Base-by-base conservation (phyloP, 73 alveolate species). In the Paramecium caudatum region DNA sequence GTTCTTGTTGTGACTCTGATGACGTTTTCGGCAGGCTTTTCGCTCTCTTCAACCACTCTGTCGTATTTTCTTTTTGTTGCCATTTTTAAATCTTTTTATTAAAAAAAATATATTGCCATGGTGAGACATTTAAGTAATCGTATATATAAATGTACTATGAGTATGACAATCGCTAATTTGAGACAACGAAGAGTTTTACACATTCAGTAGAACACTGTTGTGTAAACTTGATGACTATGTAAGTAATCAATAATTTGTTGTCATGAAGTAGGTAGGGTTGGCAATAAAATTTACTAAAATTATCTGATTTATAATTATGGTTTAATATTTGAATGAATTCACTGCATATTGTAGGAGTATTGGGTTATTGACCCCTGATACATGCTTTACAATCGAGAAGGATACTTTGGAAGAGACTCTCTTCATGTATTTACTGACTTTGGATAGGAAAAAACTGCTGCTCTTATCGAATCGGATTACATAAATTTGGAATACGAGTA, bases 1-100 rank as follows among this genome's bases (percentile, higher is more conserved):
- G 88, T 47, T 74, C 37, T 37, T 0, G 37, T 74, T 3, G 43
- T 47, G 25, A 74, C 88, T 39, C 88, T 74, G 43, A 74, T 74
- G 21, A 74, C 88, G 19, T 74, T 74, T 4, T n/a, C 27, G 6
- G 36, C 41, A 37, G 88, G 88, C 47, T 74, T 74, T 27, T 36
- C 21, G 19, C 43, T 34, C 3, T 74, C 88, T 15, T 19, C 88
- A 16, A 74, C 46, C 17, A 21, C 21, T 47, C 88, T 74, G 7
- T 74, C 2, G 32, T 74, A 74, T 21, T 74, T 74, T 41, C 68
- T 45, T 74, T 21, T 37, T 12, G 88, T 74, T 41, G 69, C 69
- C 88, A 74, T 74, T n/a, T n/a, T n/a, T n/a, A n/a, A n/a, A n/a
- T n/a, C n/a, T n/a, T n/a, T n/a, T n/a, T n/a, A n/a, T n/a, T n/a